Base-by-base conservation (phyloP, 129 eudicot species). In the Kitagawia praeruptora region DNA sequence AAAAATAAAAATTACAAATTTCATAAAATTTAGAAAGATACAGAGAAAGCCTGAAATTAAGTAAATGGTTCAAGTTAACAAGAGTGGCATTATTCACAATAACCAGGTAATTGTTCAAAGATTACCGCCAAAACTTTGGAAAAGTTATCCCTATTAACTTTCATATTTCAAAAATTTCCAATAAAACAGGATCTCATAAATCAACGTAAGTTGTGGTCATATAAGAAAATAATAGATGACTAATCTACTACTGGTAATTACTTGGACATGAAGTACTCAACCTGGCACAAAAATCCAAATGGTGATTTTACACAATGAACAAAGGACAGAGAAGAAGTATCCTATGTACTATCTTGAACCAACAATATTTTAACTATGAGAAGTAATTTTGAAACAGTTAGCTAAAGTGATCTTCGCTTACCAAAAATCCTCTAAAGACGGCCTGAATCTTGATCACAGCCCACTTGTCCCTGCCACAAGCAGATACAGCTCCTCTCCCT, bases 391-490 rank as follows among this genome's bases (percentile, higher is more conserved):
- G 8, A 56, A 56, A 27, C 9, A 66, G 37, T 69, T 15, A 74
- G 46, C n/a, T 28, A 46, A 46, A 27, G 37, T 14, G 77, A 45
- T 41, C 72, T 34, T 41, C 46, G 75, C 85, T 79, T 80, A 94
- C 98, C 97, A 94, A 83, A 88, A 85, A 93, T 28, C 96, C 91
- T 82, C 96, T 89, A 47, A 94, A 94, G n/a, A 86, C 89, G 31
- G 88, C 84, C 37, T 94, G 97, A 83, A 94, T 94, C 93, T 84
- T 94, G 38, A 86, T 79, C 14, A 91, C 98, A 51, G 96, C 96
- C 79, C 45, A 82, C 38, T 47, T 84, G 70, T 91, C 89, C 75
- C 78, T 79, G 25, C 93, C 88, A 66, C 83, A 85, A 51, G 48
- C 39, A 76, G 64, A 85, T 71, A 84, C 8, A 34, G 54, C 69